Evolutionary conservation across 176 grass and related monocot genomes (phyloP), one percentile per base, ranked within the genome.

Genomic region (Aegilops tauschii): DNA sequence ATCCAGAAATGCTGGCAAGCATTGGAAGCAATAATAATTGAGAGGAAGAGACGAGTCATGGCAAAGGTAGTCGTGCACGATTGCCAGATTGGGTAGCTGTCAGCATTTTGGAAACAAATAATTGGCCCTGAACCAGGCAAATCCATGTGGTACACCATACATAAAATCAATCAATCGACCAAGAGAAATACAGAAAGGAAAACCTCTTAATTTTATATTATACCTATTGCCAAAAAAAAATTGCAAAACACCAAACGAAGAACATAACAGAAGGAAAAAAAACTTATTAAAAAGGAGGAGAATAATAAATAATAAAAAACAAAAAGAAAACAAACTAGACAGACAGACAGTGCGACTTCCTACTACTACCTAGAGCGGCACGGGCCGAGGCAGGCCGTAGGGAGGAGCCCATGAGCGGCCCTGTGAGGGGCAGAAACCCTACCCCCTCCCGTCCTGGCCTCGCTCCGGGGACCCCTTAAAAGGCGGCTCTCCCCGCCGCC

Each of bases 401-500:
- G 56, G 20, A 21, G 18, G 56, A 84, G 90, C 52, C 86, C 90
- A 77, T 0, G 3, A 83, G 44, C 64, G 73, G 89, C 80, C 84
- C 79, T 52, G 0, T 0, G 0, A 32, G 12, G 12, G 18, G 7
- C 9, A 61, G 82, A 88, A 85, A 91, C 86, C 90, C 90, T 88
- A 91, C 90, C 67, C 44, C 42, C 2, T 64, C 80, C 56, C 56
- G 56, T 59, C 6, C 13, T 65, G 1, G 65, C 23, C 39, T 14
- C 68, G 62, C 18, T 80, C 36, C 36, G 1, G 4, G 12, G 58
- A 16, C 13, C 66, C 89, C 76, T 84, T 88, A 91, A 91, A 91
- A 91, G 86, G 63, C 70, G 23, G 70, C 82, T 78, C 90, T 80
- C 85, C 30, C 90, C 90, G 86, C 90, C 82, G 90, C 12, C 71